Evolutionary conservation across 768 basidiomycete species (phyloP), one percentile per base, ranked within the genome.

Genomic region (Pisolithus marmoratus): DNA sequence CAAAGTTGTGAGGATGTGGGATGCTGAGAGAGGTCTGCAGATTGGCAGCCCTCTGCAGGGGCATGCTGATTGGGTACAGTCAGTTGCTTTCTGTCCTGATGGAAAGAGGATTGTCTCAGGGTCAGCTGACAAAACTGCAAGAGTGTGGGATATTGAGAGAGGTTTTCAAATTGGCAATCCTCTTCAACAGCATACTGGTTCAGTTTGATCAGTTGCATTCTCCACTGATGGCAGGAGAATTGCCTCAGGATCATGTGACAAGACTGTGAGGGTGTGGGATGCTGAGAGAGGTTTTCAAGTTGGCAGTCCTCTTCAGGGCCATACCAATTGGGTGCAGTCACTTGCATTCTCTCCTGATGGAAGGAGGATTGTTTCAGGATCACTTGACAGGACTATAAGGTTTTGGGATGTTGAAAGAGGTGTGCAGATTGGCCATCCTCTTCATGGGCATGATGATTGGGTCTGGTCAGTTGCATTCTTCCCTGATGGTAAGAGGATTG

Each of bases 81-180:
- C 51, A 23, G 53, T 52, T 29, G 51, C 53, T 7, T 40, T 52
- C 50, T 54, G 50, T n/a, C 42, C 36, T 15, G 53, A 52, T 36
- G 52, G 52, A 9, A 52, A 24, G 27, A 29, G 26, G 12, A 38
- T 52, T 24, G 51, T 37, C 4, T 49, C 51, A 31, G 50, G 49
- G 27, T 22, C 27, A 1, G 3, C 8, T 1, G 52, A 51, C 23
- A 6, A 19, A 2, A 26, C 49, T 15, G 27, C 48, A 4, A 26
- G 34, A 23, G 17, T 53, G 5, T 23, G 38, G 31, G 26, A 48
- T 29, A 24, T 47, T 9, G 49, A 53, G 42, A 43, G 42, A 17
- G 55, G 52, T 26, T 24, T 34, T 31, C 46, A 45, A 23, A 38
- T 37, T 22, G 38, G 31, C 31, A 34, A 12, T 12, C 31, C 9